Percentiles rank a stretch among this genome's conserved stretches.
Evolutionary conservation across 2,329 filamentous ascomycete species (phyloP).

Genomic region (Pseudocercospora pini-densiflorae): DNA sequence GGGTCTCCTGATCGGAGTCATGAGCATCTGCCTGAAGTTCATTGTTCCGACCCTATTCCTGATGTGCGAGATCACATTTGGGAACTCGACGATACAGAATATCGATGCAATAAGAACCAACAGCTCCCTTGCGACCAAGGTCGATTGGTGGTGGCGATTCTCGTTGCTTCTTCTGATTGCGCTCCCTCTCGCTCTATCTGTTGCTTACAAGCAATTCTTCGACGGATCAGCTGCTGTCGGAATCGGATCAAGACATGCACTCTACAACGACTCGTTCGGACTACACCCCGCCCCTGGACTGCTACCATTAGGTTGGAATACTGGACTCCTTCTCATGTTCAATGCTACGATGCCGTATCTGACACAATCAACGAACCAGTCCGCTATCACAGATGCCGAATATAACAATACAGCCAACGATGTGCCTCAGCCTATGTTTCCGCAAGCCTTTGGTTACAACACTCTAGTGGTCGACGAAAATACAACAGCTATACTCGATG

Average conservation of each 20-base stretch:
- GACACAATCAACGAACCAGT: neutral
- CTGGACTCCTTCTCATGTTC: neutral
- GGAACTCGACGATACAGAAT: conserved; percentile 2
- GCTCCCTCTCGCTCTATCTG: neutral
- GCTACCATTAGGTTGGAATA: neutral
- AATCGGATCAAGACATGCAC: neutral
- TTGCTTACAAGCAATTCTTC: neutral
- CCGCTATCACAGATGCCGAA: neutral
- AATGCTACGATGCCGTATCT: neutral
- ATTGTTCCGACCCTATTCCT: neutral
- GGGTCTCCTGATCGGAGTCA: conserved; percentile 2
- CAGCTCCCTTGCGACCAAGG: neutral
- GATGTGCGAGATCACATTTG: neutral
- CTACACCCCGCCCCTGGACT: neutral
- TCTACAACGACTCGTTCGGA: neutral
- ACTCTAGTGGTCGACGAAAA: neutral
- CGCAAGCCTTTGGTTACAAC: conserved; percentile 5
- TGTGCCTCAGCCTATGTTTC: neutral
- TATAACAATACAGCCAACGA: neutral
- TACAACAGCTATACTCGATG: neutral
- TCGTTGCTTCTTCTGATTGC: neutral
- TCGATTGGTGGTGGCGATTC: neutral
- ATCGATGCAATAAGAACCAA: neutral
- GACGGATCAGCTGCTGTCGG: neutral
- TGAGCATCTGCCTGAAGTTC: conserved; percentile 5